These are phyloP conservation scores for Favolaschia claudopus DNA, from an alignment of 768 basidiomycete species.

Conservation along the genomic window DNA sequence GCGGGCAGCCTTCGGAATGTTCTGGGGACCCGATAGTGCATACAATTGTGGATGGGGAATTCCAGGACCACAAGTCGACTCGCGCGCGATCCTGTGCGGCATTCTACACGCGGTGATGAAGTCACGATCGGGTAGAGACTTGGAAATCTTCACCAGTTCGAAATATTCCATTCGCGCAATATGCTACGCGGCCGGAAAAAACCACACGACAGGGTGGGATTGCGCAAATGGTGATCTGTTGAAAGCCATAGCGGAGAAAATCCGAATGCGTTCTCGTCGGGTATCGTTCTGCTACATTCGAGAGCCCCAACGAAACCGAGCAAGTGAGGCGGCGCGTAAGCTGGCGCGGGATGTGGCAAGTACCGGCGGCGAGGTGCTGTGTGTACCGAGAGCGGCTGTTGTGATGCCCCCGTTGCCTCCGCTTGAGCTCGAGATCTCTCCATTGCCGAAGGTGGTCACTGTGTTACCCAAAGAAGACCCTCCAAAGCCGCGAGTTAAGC, in stretches of 20 bases:
- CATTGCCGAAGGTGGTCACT: neutral
- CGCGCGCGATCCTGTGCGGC: neutral
- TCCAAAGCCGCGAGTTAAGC: neutral
- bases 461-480: neutral
- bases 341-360: too few relatives aligned
- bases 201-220: neutral
- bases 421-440: too few relatives aligned
- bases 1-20: neutral
- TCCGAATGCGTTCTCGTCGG: neutral
- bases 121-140: fast-evolving
- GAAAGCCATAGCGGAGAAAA: neutral
- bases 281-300: neutral
- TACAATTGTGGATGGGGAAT: neutral
- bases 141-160: neutral
- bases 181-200: neutral
- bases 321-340: too few relatives aligned
- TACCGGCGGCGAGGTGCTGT: too few relatives aligned
- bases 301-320: too few relatives aligned
- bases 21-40: neutral
- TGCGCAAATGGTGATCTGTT: neutral
- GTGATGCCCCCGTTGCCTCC: too few relatives aligned
- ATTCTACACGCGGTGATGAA: neutral
- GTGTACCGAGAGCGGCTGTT: too few relatives aligned
- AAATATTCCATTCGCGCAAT: neutral
- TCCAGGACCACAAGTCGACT: neutral